Percentiles rank a stretch among this genome's conserved stretches.
Evolutionary conservation across 2,329 filamentous ascomycete species (phyloP).

Genomic region (Xylaria sp.): DNA sequence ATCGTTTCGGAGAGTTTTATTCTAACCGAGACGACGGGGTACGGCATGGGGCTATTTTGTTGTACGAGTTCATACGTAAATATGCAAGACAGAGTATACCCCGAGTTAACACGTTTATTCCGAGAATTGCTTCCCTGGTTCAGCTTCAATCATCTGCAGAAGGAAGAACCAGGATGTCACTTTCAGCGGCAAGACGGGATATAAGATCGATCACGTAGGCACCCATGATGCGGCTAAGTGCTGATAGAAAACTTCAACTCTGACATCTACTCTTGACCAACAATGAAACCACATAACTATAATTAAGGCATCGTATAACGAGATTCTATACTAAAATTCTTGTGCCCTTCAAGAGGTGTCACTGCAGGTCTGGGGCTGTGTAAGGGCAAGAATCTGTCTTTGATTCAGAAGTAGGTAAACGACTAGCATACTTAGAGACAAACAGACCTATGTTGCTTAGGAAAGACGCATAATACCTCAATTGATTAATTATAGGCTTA

Average conservation of each 20-base stretch:
- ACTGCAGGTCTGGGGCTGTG: conserved; percentile 14
- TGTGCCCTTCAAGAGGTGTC: conserved; percentile 16
- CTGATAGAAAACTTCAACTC: conserved; percentile 17
- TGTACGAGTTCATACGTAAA: conserved; percentile 18
- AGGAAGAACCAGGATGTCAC: conserved; percentile 15
- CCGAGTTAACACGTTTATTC: neutral
- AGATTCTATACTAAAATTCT: conserved; percentile 14
- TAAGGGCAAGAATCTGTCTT: conserved; percentile 13
- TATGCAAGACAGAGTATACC: neutral
- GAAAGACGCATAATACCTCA: no score
- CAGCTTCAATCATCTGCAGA: conserved; percentile 15
- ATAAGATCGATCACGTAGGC: conserved; percentile 13
- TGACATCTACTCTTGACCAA: conserved; percentile 14
- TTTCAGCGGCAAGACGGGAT: conserved; percentile 17
- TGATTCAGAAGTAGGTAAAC: neutral
- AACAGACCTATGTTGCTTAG: no score
- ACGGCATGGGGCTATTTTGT: conserved; percentile 9
- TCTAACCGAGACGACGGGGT: conserved; percentile 15
- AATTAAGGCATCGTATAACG: conserved; percentile 9
- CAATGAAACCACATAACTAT: conserved; percentile 14
- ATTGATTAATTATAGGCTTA: no score
- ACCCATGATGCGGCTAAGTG: conserved; percentile 9
- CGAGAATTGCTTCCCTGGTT: conserved; percentile 15
- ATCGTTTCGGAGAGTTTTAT: conserved; percentile 16
- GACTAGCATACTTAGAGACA: no score